Evolutionary conservation across 306 rosid species (phyloP).

Genomic region (Boehmeria nivea): DNA sequence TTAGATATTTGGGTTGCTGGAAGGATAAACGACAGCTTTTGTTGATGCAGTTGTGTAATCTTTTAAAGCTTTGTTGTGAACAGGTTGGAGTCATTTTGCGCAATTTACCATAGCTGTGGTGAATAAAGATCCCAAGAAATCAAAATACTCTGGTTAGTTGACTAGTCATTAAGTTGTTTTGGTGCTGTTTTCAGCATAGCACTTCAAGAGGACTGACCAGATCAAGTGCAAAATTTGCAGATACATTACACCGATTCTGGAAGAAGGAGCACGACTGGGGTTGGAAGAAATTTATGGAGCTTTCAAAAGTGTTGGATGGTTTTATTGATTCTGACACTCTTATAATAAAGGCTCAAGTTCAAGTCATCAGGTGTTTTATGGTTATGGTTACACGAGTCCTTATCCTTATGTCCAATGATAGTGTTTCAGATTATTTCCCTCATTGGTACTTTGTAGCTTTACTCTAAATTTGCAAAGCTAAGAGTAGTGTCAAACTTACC

Average conservation of each 20-base stretch:
- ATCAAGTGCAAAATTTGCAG: slow-evolving; percentile 40
- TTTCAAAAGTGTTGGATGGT: slow-evolving; percentile 90
- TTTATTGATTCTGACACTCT: slow-evolving; percentile 90
- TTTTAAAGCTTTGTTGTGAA: slow-evolving; percentile 14
- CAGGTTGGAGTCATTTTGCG: slow-evolving; percentile 99
- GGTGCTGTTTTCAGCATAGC: slow-evolving; percentile 16
- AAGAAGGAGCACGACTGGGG: slow-evolving; percentile 99
- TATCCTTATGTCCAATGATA: not conserved
- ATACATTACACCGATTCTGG: slow-evolving; percentile 98
- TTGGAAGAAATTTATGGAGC: slow-evolving; percentile 99
- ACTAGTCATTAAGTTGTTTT: slow-evolving; percentile 15
- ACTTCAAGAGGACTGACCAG: slow-evolving; percentile 8
- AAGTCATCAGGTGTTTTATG: slow-evolving; percentile 80
- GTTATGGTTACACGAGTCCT: not conserved
- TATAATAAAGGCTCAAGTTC: slow-evolving; percentile 98
- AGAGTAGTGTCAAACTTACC: too few species aligned
- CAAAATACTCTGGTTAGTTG: slow-evolving; percentile 88
- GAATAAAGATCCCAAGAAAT: slow-evolving; percentile 90
- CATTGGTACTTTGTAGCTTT: too few species aligned
- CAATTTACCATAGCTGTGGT: slow-evolving; percentile 96
- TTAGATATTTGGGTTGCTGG: not conserved
- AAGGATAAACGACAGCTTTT: not conserved
- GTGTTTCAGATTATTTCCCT: not conserved
- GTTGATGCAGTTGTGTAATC: slow-evolving; percentile 17
- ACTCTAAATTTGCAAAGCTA: too few species aligned